Evolutionary conservation across 1,284 basidiomycete species (phyloP), one percentile per base, ranked within the genome.

Genomic region (Apiotrichum porosum): DNA sequence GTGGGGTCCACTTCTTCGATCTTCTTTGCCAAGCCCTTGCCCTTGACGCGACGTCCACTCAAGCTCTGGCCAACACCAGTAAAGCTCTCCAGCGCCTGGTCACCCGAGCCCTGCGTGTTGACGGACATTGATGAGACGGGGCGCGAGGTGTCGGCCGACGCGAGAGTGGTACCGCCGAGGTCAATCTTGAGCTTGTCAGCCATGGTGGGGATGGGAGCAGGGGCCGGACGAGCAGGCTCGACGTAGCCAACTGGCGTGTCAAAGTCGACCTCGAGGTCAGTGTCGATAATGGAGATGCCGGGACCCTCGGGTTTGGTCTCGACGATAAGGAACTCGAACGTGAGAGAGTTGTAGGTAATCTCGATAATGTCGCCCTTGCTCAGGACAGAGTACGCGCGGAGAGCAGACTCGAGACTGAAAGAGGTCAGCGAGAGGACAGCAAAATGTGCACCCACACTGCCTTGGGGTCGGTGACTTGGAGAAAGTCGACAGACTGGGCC

Each of bases 181-280:
- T 98, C 91, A 54, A 99, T 97, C 69, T 92, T 92, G 47, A 97
- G 81, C 74, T 97, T 97, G 44, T 87, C 88, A 0, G 94, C 93
- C 94, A 99, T 97, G 2, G 93, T 97, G 9, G 87, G 74, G 9
- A 85, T 83, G 2, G 92, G 84, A 2, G 83, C 81, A 2, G 86
- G 80, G 45, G 87, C 87, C 6, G 86, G 85, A 34, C 86, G 81
- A 57, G 89, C 84, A 0, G 94, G 95, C 70, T 98, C 95, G 19
- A 94, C 88, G 59, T 83, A 83, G 24, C 80, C 80, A 42, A 79
- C 75, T 1, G 81, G 81, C 6, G 79, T 69, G 0, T 76, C 81
- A 62, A 82, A 82, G 61, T 82, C 81, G 49, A 82, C 80, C 54
- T 69, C 65, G 0, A 99, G 81, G 78, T 99, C 95, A 1, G 93